Conservation (phyloP, 1,284 basidiomycete genomes). For the Trametes hirsuta region DNA sequence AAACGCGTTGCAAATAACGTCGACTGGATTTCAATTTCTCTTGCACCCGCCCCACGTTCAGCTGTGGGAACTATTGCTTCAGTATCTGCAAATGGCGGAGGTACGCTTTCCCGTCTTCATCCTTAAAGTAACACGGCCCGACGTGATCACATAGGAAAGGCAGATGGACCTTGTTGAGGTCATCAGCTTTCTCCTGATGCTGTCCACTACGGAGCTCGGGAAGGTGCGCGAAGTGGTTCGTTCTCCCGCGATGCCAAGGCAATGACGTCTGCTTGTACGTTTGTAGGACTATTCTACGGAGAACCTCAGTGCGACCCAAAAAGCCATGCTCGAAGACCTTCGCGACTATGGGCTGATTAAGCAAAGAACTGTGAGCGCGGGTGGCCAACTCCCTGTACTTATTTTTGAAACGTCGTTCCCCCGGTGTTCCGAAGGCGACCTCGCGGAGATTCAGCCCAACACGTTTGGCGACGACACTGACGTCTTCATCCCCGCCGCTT, state of each 20-base stretch:
- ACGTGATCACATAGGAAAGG: constrained; percentile 57
- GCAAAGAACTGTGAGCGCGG: constrained; percentile 61
- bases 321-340: constrained; percentile 89
- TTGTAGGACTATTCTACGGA: constrained; percentile 88
- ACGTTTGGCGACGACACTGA: constrained; percentile 93
- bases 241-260: constrained; percentile 9
- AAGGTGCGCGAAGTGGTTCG: constrained; percentile 51
- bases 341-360: constrained; percentile 95
- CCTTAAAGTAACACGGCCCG: background rate
- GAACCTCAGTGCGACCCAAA: constrained; percentile 78
- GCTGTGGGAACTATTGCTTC: constrained; percentile 94
- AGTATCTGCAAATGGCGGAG: constrained; percentile 85
- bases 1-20: constrained; percentile 82
- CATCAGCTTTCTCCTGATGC: constrained; percentile 93
- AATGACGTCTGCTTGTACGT: constrained; percentile 5
- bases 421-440: constrained; percentile 47
- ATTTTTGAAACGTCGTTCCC: constrained; percentile 13
- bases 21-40: constrained; percentile 95
- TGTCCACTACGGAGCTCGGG: constrained; percentile 92
- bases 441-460: constrained; percentile 91
- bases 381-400: background rate
- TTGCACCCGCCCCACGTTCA: constrained; percentile 96
- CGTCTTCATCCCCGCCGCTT: constrained; percentile 76
- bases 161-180: constrained; percentile 94
- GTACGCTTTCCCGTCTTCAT: constrained; percentile 40